phyloP scores from a whole-genome alignment of 1,284 basidiomycete genomes.

The Rhodotorula sp. region DNA sequence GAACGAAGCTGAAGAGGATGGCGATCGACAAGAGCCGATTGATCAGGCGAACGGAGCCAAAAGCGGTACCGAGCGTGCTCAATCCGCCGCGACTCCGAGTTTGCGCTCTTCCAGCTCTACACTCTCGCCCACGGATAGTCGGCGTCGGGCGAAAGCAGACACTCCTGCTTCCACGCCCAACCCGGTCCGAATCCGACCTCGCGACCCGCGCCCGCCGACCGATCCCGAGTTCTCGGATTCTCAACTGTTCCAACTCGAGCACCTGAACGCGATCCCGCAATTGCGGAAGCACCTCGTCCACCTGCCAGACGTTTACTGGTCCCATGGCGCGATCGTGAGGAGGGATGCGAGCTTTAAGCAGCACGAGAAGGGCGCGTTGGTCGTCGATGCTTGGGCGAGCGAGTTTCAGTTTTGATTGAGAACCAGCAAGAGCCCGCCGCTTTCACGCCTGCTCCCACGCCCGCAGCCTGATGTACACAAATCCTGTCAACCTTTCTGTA shows the following conservation, averaged over 20 bases:
- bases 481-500: background rate
- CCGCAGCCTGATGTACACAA: background rate
- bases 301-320: conserved; percentile 32
- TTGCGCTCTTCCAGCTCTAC: too few relatives aligned
- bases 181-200: background rate
- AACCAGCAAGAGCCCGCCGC: background rate
- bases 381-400: conserved; percentile 37
- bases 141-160: background rate
- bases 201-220: conserved; percentile 10
- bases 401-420: conserved; percentile 25
- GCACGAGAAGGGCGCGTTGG: conserved; percentile 30
- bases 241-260: conserved; percentile 32
- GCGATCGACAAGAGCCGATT: background rate
- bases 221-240: conserved; percentile 35
- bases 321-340: conserved; percentile 39
- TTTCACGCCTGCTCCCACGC: background rate
- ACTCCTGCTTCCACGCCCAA: background rate
- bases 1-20: background rate
- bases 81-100: too few relatives aligned
- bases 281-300: conserved; percentile 37
- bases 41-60: background rate
- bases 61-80: too few relatives aligned
- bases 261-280: conserved; percentile 35
- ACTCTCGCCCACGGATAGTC: too few relatives aligned
- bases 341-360: conserved; percentile 22